Evolutionary conservation across 495 filamentous ascomycete species (phyloP).

Genomic region (Penicillium cataractarum): DNA sequence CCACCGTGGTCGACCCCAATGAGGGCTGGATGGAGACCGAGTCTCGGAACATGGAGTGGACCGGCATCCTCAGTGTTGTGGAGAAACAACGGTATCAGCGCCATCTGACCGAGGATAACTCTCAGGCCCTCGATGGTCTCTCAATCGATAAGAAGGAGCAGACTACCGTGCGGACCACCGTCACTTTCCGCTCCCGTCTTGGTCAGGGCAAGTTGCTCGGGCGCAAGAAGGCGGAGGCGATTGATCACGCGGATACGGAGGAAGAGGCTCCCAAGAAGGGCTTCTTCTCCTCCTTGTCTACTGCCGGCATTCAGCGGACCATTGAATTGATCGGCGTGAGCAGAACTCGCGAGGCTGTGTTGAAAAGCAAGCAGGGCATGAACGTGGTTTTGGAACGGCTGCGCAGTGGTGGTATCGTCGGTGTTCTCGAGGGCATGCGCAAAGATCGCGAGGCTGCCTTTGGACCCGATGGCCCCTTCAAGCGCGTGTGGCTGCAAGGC

Average conservation of each 20-base stretch:
- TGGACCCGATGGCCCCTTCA: slow-evolving; percentile 51
- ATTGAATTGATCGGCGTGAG: slow-evolving; percentile 88
- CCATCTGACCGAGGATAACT: slow-evolving; percentile 29
- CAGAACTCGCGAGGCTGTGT: slow-evolving; percentile 78
- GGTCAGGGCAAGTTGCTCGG: slow-evolving; percentile 71
- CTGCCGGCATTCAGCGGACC: slow-evolving; percentile 77
- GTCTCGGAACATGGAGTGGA: slow-evolving; percentile 85
- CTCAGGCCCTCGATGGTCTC: slow-evolving; percentile 27
- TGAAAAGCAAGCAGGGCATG: slow-evolving; percentile 94
- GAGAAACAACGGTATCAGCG: slow-evolving; percentile 81
- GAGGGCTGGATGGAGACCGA: slow-evolving; percentile 89
- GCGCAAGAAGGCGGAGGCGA: slow-evolving; percentile 40
- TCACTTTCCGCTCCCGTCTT: slow-evolving; percentile 82
- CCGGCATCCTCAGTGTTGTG: slow-evolving; percentile 87
- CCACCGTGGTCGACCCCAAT: slow-evolving; percentile 82
- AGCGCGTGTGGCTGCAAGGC: slow-evolving; percentile 50
- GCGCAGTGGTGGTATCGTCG: slow-evolving; percentile 79
- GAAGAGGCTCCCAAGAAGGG: slow-evolving; percentile 60
- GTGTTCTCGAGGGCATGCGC: slow-evolving; percentile 82
- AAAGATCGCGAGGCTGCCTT: slow-evolving; percentile 61
- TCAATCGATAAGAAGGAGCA: slow-evolving; percentile 55
- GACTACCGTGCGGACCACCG: slow-evolving; percentile 81
- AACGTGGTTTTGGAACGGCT: slow-evolving; percentile 87
- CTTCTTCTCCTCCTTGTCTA: slow-evolving; percentile 75
- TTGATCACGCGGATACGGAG: slow-evolving; percentile 42